A percentile compares a stretch with the other conserved stretches of the same genome.
These are phyloP conservation scores for Metschnikowia santaceciliae DNA, from an alignment of 805 yeast genomes.

Conservation along the genomic window DNA sequence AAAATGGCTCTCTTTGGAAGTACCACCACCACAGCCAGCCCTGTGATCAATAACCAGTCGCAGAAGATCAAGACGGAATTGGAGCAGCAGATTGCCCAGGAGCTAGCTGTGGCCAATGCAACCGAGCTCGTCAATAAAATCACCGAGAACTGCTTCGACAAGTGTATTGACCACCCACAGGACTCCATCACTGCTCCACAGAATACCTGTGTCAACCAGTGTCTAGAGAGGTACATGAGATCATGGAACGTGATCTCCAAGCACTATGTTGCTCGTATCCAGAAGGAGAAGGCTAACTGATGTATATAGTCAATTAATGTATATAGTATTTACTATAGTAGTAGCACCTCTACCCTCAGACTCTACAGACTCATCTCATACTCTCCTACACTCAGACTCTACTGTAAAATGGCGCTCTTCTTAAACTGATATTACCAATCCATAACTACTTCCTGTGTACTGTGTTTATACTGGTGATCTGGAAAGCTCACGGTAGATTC, in stretches of 20 bases:
- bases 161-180: conserved; percentile 67
- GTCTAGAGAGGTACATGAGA: conserved; percentile 83
- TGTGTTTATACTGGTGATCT: too few relatives aligned
- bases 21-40: conserved; percentile 9
- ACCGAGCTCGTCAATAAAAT: conserved; percentile 80
- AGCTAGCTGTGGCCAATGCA: conserved; percentile 88
- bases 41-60: conserved; percentile 10
- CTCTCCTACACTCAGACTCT: too few relatives aligned
- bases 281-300: conserved; percentile 24
- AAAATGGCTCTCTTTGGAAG: conserved; percentile 18
- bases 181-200: conserved; percentile 47
- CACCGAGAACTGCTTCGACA: conserved; percentile 82
- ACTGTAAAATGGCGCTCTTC: too few relatives aligned
- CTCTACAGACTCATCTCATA: too few relatives aligned
- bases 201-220: conserved; percentile 66
- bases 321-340: background rate
- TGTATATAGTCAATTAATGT: conserved; percentile 2
- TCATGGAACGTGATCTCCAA: conserved; percentile 85
- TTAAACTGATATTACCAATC: too few relatives aligned
- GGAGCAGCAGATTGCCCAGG: conserved; percentile 70
- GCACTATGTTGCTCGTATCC: conserved; percentile 72
- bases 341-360: background rate
- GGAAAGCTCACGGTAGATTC: too few relatives aligned
- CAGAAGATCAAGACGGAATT: conserved; percentile 50
- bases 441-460: too few relatives aligned